These are phyloP conservation scores for Rhododendron mucronatum DNA, from an alignment of 148 eudicot genomes.

Conservation along the genomic window DNA sequence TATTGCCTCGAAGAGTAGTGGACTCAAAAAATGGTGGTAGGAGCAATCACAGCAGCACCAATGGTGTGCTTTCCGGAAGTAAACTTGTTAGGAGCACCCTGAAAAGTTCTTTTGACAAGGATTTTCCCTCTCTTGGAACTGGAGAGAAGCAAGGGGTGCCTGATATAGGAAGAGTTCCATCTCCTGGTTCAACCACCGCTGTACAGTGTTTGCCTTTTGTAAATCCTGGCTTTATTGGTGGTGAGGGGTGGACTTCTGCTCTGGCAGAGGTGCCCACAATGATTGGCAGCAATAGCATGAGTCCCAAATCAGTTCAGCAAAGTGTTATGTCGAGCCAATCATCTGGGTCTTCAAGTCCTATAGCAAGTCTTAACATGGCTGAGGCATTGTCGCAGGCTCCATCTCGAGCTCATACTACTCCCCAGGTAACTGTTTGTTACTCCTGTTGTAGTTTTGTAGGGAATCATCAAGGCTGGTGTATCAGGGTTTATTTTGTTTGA, in stretches of 20 bases:
- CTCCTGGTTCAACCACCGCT: conserved; percentile 65
- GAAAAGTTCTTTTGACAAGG: conserved; percentile 32
- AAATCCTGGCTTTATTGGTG: conserved; percentile 45
- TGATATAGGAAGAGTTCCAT: conserved; percentile 57
- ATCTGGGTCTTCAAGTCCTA: conserved; percentile 30
- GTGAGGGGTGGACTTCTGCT: conserved; percentile 89
- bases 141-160: conserved; percentile 62
- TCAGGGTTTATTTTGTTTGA: background rate
- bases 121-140: conserved; percentile 67
- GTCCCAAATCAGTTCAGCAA: conserved; percentile 33
- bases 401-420: conserved; percentile 38
- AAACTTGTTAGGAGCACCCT: conserved; percentile 28
- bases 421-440: conserved; percentile 45
- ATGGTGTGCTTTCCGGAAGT: conserved; percentile 34
- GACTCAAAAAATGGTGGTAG: conserved; percentile 28
- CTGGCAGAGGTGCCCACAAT: conserved; percentile 69
- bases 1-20: conserved; percentile 26
- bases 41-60: conserved; percentile 26
- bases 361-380: conserved; percentile 70
- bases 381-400: conserved; percentile 84
- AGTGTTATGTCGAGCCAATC: conserved; percentile 18
- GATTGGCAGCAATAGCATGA: conserved; percentile 33
- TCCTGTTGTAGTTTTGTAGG: background rate
- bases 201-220: conserved; percentile 58
- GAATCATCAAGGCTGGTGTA: background rate